Evolutionary conservation across 768 basidiomycete species (phyloP), one percentile per base, ranked within the genome.

Genomic region (Fibroporia radiculosa): DNA sequence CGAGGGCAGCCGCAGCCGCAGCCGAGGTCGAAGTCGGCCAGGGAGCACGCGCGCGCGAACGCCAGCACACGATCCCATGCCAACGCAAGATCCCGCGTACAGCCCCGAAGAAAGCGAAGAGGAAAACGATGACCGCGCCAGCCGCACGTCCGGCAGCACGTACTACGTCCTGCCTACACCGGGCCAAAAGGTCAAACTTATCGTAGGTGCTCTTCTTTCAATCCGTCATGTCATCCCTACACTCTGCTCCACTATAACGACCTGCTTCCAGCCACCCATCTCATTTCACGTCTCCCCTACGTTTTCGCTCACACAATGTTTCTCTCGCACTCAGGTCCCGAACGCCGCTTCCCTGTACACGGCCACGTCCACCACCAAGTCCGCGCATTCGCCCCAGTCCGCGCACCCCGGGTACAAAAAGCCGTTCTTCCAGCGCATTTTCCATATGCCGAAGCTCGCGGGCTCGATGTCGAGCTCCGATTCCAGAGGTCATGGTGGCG

Each of bases 171-270:
- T 84, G 31, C 82, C 82, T 3, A 70, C 74, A 10, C 74, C 75
- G 10, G 80, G 81, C n/a, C 82, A 84, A 57, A 87, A 85, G 54
- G 74, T 84, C 45, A 82, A 80, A 59, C 72, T 84, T 49, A 71
- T 86, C 55, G 84, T 85, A 64, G 71, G 84, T 73, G n/a, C 45
- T 49, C 35, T 47, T 54, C 37, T 31, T 23, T 10, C 24, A 27
- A 45, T 43, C 42, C 47, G 29, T n/a, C n/a, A n/a, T n/a, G n/a
- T n/a, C n/a, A 48, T 37, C 33, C 37, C 28, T 18, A 13, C 31
- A 2, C 4, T 19, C 18, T 14, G 10, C 20, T 41, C 4, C 32
- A n/a, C 18, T 13, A 44, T 40, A 52, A 43, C 50, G 44, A 33
- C 38, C 48, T 38, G 20, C 14, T 2, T 35, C 48, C 34, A 44